Base-by-base conservation (phyloP, 768 basidiomycete genomes). In the Pleurotus pulmonarius region DNA sequence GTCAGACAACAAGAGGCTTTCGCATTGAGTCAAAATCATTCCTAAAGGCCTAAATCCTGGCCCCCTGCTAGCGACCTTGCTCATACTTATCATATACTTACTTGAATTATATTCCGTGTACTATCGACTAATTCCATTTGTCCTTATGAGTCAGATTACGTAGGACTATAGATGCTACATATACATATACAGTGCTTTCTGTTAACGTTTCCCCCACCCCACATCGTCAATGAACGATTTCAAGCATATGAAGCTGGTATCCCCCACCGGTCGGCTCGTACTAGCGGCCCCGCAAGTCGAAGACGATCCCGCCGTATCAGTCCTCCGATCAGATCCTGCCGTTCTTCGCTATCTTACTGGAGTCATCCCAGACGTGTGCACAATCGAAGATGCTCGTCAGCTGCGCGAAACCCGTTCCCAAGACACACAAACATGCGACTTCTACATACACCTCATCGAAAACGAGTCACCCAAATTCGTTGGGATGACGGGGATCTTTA, bases 401-500 rank as follows among this genome's bases (percentile, higher is more conserved):
- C 67, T 66, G 15, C 63, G 79, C 39, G 71, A 77, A 52, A 59
- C 40, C 25, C 68, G 75, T 25, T 70, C 69, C 3, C 65, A 67
- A 51, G 68, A 76, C 51, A 57, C 64, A 12, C 54, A 60, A 3
- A 63, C 73, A 26, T 52, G 71, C 40, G 74, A 78, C 46, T 73
- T 80, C 58, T 61, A 74, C 57, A 68, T 77, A 29, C 69, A 72
- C 60, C 56, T 68, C 26, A 52, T 62, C 8, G 55, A 67, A 34
- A 59, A 63, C 5, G 64, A 70, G n/a, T 49, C 55, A 3, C 60
- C 58, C 11, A 60, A 62, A 37, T 73, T 74, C 49, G 74, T 66
- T 8, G 79, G 79, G 2, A 61, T 65, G 46, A 69, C 71, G 1
- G 74, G 72, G 1, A 61, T 75, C 54, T 75, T 75, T 61, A 64